phyloP scores from a whole-genome alignment of 176 grass and related monocot species.

The Alloteropsis semialata region DNA sequence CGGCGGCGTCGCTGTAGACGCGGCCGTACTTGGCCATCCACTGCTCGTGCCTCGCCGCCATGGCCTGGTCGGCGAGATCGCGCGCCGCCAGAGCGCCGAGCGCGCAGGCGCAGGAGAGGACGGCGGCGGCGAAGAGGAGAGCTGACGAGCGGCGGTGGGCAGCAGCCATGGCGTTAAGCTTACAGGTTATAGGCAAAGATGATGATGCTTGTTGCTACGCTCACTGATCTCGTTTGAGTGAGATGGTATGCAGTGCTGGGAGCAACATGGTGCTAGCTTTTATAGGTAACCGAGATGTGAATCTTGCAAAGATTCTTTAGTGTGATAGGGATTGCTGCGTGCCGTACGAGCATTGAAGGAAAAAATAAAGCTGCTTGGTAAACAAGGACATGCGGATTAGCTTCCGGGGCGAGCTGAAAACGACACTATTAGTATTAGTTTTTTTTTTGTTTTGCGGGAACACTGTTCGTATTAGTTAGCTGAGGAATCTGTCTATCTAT shows the following conservation, averaged over 20 bases:
- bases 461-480: neutral
- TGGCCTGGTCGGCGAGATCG: neutral
- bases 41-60: conserved; percentile 20
- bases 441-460: too few relatives aligned
- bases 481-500: neutral
- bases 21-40: conserved; percentile 25
- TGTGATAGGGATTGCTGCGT: neutral
- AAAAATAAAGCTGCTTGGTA: neutral
- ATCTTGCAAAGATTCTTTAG: neutral
- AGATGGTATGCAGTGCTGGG: neutral
- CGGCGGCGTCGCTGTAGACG: neutral
- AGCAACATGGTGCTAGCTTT: neutral
- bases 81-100: neutral
- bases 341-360: neutral
- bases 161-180: neutral
- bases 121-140: neutral
- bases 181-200: neutral
- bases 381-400: neutral
- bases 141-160: neutral
- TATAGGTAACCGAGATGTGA: neutral
- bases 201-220: too few relatives aligned
- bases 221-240: neutral
- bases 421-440: neutral
- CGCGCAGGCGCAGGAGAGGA: neutral
- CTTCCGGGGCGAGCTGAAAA: neutral